phyloP scores from a whole-genome alignment of 495 filamentous ascomycete species.

The Acidomyces sp. region DNA sequence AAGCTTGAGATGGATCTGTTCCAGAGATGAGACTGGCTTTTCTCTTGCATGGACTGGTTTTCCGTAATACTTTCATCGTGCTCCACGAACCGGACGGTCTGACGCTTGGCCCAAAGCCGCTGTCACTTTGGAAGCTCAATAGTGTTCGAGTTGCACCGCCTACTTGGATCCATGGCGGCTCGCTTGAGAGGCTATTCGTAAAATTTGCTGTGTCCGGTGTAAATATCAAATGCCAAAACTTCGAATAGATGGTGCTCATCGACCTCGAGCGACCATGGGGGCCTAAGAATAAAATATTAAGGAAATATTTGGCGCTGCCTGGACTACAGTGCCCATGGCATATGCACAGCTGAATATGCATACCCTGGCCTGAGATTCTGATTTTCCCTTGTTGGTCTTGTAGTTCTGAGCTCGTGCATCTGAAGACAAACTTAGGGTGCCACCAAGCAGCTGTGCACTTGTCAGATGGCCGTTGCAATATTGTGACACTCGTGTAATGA shows the following conservation, averaged over 20 bases:
- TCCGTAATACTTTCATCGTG: constrained; percentile 22
- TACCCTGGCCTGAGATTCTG: no score
- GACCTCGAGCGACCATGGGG: constrained; percentile 58
- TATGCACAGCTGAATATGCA: no score
- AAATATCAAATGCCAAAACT: constrained; percentile 58
- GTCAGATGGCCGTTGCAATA: no score
- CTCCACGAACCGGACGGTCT: constrained; percentile 23
- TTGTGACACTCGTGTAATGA: no score
- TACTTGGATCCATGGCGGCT: constrained; percentile 57
- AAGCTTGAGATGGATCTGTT: constrained; percentile 22
- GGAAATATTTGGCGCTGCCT: constrained; percentile 27
- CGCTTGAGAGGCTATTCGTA: constrained; percentile 47
- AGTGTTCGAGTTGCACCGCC: constrained; percentile 48
- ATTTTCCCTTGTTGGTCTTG: no score
- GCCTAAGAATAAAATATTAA: constrained; percentile 68
- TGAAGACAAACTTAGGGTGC: no score
- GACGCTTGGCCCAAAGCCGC: constrained; percentile 37
- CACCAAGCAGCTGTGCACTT: no score
- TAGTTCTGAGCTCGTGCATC: no score
- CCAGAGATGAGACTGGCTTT: constrained; percentile 24
- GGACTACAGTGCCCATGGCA: no score
- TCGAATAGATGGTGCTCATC: constrained; percentile 50
- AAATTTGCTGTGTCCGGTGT: constrained; percentile 37
- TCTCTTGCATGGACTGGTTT: constrained; percentile 22
- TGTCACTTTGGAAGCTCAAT: constrained; percentile 47